A percentile compares a stretch with the other conserved stretches of the same genome.
These are phyloP conservation scores for Amanita polypyramis DNA, from an alignment of 768 basidiomycete species.

Conservation along the genomic window DNA sequence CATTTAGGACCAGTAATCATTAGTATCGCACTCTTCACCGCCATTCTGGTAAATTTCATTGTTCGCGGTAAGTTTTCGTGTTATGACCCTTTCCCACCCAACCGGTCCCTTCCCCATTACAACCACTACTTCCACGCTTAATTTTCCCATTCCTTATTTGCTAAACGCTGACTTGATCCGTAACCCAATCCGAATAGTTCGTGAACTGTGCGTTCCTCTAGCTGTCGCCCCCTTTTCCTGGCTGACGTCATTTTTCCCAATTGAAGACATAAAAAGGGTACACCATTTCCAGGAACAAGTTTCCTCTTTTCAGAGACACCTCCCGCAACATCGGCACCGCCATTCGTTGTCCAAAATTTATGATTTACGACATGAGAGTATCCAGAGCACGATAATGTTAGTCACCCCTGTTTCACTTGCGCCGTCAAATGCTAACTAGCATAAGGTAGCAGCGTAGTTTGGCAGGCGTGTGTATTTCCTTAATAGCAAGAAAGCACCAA, in stretches of 20 bases:
- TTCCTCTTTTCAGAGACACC: conserved; percentile 6
- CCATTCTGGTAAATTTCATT: conserved; percentile 80
- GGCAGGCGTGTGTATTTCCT: too few species aligned
- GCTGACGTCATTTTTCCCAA: not conserved
- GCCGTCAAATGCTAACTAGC: too few species aligned
- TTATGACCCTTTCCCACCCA: too few species aligned
- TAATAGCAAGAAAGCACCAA: too few species aligned
- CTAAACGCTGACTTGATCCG: conserved; percentile 7
- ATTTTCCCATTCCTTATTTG: conserved; percentile 4
- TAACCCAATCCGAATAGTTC: conserved; percentile 27
- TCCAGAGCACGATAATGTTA: too few species aligned
- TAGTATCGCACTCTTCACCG: conserved; percentile 75
- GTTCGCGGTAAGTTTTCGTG: conserved; percentile 54
- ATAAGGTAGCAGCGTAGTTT: too few species aligned
- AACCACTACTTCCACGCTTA: not conserved
- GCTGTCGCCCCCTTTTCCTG: not conserved
- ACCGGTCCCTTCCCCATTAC: not conserved
- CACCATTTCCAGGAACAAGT: conserved; percentile 7
- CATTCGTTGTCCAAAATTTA: not conserved
- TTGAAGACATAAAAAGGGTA: conserved; percentile 4
- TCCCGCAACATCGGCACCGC: not conserved
- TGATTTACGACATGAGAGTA: not conserved
- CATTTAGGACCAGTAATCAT: conserved; percentile 77
- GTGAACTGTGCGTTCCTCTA: conserved; percentile 37
- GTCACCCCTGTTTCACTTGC: too few species aligned